phyloP scores from a whole-genome alignment of 2,329 filamentous ascomycete genomes.

The Akanthomyces dipterigenus region DNA sequence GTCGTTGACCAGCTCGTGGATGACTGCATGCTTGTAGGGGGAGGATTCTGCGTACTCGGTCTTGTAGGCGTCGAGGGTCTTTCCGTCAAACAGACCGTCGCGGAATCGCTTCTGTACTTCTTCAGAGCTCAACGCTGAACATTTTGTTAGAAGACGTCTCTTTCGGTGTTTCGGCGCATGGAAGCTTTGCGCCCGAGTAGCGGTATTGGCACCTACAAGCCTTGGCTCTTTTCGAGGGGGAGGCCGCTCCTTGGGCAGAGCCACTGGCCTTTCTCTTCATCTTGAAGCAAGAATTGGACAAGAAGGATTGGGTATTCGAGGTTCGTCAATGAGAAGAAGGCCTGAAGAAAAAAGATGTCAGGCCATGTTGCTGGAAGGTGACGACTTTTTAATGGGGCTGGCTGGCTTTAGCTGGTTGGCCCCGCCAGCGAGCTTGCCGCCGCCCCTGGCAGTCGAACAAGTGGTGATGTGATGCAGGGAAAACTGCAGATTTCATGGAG shows the following conservation, averaged over 20 bases:
- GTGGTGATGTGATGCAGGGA: background rate
- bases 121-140: constrained; percentile 38
- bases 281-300: background rate
- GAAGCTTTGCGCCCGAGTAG: background rate
- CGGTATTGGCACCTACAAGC: background rate
- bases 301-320: background rate
- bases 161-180: background rate
- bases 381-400: constrained; percentile 11
- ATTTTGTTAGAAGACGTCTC: background rate
- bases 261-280: constrained; percentile 12
- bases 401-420: background rate
- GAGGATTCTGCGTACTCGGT: constrained; percentile 55
- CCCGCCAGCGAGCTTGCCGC: background rate
- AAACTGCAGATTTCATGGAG: background rate
- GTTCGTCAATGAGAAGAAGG: background rate
- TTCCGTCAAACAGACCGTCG: constrained; percentile 56
- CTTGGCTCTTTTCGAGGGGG: constrained; percentile 2
- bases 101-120: constrained; percentile 56
- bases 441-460: background rate
- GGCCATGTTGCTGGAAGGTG: constrained; percentile 6
- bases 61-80: constrained; percentile 53
- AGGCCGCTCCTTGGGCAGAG: background rate
- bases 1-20: constrained; percentile 73
- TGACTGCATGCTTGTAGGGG: constrained; percentile 90
- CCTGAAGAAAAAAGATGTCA: constrained; percentile 4